Evolutionary conservation across 2,329 filamentous ascomycete species (phyloP), one percentile per base, ranked within the genome.

Genomic region (Huntiella omanensis): DNA sequence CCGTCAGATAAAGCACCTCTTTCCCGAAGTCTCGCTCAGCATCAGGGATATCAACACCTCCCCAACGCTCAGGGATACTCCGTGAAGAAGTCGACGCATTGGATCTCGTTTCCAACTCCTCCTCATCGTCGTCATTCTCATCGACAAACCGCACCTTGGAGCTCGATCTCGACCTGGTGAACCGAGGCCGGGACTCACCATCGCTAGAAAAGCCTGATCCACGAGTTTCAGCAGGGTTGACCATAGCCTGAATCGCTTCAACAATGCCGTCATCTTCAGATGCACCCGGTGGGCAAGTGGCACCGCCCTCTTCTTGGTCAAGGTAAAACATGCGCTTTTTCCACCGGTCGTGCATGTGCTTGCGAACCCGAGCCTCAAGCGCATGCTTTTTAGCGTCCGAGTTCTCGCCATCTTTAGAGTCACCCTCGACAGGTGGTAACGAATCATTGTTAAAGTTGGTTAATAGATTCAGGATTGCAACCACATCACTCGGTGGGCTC

Each of bases 1-100:
- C 86, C 32, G 92, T 77, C 58, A 94, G 83, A 56, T 93, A 95
- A 1, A 96, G 65, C 3, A 95, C 81, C 57, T 96, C 85, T 54
- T 81, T 84, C 34, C 84, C 85, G 4, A 84, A 77, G 58, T 94
- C 86, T 49, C 72, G 73, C 59, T 94, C 86, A 1, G 80, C 78
- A 53, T 83, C 76, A 1, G 83, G 81, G 12, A 92, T 77, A 45
- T 85, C 81, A 59, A 83, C 79, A n/a, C 80, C 80, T 42, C 79
- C 80, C 78, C 79, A 85, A 48, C 80, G 70, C 58, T 87, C 80
- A 10, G 80, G 75, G 6, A 81, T 68, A 55, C 74, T 80, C 40
- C 77, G 68, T 3, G 81, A 85, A 1, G 81, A 85, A 0, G 77
- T 78, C 4, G 80, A 83, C 1, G 70, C 72, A 53, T 83, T 83